A percentile compares a stretch with the other conserved stretches of the same genome.
Evolutionary conservation across 2,329 filamentous ascomycete genomes (phyloP).

Genomic region (Blastomyces emzantsi): DNA sequence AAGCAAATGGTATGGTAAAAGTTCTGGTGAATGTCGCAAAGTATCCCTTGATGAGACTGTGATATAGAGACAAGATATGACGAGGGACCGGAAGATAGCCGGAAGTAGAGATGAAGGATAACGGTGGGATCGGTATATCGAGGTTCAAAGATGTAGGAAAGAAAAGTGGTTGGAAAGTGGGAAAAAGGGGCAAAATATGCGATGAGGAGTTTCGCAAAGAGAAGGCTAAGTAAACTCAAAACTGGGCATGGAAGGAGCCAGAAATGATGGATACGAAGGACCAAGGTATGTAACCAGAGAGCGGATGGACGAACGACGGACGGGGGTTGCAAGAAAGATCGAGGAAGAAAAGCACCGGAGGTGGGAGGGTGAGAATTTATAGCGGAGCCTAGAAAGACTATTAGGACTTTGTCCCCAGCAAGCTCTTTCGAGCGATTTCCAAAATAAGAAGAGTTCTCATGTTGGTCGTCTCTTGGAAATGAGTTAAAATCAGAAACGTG

Average conservation of each 20-base stretch:
- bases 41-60: not conserved
- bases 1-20: not conserved
- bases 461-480: not conserved
- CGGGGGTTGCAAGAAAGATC: not conserved
- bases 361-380: not conserved
- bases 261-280: not conserved
- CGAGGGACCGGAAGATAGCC: not conserved
- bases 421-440: not conserved
- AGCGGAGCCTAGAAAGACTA: not conserved
- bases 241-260: too few species aligned
- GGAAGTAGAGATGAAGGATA: not conserved
- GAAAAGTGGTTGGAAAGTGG: not conserved
- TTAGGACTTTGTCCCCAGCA: not conserved
- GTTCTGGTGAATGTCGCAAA: not conserved
- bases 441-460: not conserved
- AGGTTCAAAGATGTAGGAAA: not conserved
- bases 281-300: not conserved
- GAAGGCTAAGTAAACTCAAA: not conserved
- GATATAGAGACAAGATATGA: not conserved
- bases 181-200: not conserved
- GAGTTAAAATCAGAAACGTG: not conserved
- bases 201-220: not conserved
- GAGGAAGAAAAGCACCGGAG: not conserved
- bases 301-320: not conserved
- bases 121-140: not conserved